Conservation (phyloP, 345 rosid genomes). For the Atalantia buxifolia region DNA sequence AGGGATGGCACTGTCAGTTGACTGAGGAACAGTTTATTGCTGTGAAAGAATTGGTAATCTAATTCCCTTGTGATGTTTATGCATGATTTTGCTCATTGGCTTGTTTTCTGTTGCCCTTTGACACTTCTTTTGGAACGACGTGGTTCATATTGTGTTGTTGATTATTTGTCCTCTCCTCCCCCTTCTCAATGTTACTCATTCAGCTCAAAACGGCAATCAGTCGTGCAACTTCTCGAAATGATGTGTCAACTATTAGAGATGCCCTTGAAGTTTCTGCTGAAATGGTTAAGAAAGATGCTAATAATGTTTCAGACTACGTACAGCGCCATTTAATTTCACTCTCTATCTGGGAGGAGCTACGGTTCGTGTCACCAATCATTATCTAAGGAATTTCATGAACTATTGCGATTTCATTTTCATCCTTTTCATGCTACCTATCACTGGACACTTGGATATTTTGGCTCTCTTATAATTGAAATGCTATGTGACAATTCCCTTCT, state of each 20-base stretch:
- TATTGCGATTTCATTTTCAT: slow-evolving; percentile 11
- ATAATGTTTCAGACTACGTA: slow-evolving; percentile 84
- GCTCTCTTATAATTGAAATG: neutral
- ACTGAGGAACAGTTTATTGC: slow-evolving; percentile 97
- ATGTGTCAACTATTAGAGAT: slow-evolving; percentile 79
- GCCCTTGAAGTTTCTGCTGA: slow-evolving; percentile 99
- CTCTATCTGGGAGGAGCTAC: slow-evolving; percentile 94
- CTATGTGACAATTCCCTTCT: neutral
- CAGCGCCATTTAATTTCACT: slow-evolving; percentile 93
- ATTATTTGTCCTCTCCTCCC: neutral
- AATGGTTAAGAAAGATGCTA: slow-evolving; percentile 89
- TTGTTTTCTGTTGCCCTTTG: neutral
- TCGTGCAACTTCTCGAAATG: slow-evolving; percentile 93
- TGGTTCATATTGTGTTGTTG: neutral
- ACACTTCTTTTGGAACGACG: neutral
- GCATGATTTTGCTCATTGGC: neutral
- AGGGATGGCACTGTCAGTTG: slow-evolving; percentile 90
- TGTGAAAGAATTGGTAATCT: slow-evolving; percentile 91
- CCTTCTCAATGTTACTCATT: slow-evolving; percentile 1
- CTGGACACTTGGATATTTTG: neutral
- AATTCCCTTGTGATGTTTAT: neutral
- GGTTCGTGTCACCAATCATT: slow-evolving; percentile 36
- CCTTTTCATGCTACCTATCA: neutral
- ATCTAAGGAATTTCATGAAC: neutral
- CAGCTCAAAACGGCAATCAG: slow-evolving; percentile 96